Evolutionary conservation across 805 yeast genomes (phyloP).

Genomic region (Candida sonorensis): DNA sequence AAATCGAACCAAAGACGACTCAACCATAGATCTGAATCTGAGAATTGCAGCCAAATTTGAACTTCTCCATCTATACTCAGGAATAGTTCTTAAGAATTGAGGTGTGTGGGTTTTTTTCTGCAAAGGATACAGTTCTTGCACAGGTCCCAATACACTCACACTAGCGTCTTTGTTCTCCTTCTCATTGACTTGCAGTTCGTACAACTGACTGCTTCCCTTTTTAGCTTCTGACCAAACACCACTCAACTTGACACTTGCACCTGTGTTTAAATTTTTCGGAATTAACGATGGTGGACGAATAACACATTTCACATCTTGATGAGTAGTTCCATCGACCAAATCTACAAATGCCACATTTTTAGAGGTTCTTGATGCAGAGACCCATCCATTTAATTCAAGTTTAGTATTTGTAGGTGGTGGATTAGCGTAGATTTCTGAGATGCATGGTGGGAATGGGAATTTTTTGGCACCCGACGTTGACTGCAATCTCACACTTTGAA

Average conservation of each 20-base stretch:
- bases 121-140: conserved; percentile 63
- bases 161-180: conserved; percentile 21
- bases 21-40: conserved; percentile 67
- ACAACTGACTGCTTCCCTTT: conserved; percentile 37
- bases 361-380: conserved; percentile 62
- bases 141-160: conserved; percentile 52
- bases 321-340: conserved; percentile 68
- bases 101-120: conserved; percentile 72
- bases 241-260: conserved; percentile 26
- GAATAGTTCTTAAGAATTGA: conserved; percentile 63
- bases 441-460: conserved; percentile 18
- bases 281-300: conserved; percentile 32
- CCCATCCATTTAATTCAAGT: conserved; percentile 61
- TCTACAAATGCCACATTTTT: conserved; percentile 79
- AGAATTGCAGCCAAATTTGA: conserved; percentile 56
- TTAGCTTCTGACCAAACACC: conserved; percentile 36
- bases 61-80: conserved; percentile 73
- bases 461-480: conserved; percentile 1
- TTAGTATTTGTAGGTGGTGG: conserved; percentile 32
- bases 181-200: conserved; percentile 38
- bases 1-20: conserved; percentile 44
- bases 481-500: background rate
- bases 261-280: conserved; percentile 29
- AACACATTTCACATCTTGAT: conserved; percentile 48
- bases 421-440: conserved; percentile 21